Percentiles rank a stretch among this genome's conserved stretches.
phyloP scores from a whole-genome alignment of 2,329 filamentous ascomycete genomes.

The Huntiella bhutanensis region DNA sequence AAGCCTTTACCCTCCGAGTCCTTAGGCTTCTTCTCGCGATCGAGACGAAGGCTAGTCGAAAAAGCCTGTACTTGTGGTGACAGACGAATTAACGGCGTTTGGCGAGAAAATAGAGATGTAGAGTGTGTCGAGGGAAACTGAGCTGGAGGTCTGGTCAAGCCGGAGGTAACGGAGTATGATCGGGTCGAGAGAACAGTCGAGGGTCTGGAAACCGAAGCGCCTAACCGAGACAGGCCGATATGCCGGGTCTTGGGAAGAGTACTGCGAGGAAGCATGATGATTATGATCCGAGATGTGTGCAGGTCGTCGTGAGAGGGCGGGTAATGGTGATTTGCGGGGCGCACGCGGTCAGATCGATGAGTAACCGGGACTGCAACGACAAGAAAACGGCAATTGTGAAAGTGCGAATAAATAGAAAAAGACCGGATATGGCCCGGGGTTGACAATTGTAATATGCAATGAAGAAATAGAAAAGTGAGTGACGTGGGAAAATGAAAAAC shows the following conservation, averaged over 20 bases:
- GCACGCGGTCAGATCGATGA: no score
- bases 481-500: not conserved
- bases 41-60: slow-evolving; percentile 7
- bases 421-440: no score
- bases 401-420: no score
- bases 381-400: no score
- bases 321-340: no score
- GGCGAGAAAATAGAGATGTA: not conserved
- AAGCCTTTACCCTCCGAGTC: slow-evolving; percentile 23
- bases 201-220: not conserved
- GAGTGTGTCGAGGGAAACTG: not conserved
- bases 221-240: slow-evolving; percentile 6
- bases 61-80: slow-evolving; percentile 8
- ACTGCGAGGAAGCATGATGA: slow-evolving; percentile 9
- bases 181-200: not conserved
- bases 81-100: slow-evolving; percentile 6
- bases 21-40: slow-evolving; percentile 18
- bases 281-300: not conserved
- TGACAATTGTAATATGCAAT: no score
- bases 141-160: not conserved
- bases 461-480: no score
- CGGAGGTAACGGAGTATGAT: slow-evolving; percentile 6
- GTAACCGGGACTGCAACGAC: no score
- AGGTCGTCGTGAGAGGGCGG: no score
- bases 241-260: slow-evolving; percentile 8